Base-by-base conservation (phyloP, 2,329 filamentous ascomycete species). In the Cladosporium sp. region DNA sequence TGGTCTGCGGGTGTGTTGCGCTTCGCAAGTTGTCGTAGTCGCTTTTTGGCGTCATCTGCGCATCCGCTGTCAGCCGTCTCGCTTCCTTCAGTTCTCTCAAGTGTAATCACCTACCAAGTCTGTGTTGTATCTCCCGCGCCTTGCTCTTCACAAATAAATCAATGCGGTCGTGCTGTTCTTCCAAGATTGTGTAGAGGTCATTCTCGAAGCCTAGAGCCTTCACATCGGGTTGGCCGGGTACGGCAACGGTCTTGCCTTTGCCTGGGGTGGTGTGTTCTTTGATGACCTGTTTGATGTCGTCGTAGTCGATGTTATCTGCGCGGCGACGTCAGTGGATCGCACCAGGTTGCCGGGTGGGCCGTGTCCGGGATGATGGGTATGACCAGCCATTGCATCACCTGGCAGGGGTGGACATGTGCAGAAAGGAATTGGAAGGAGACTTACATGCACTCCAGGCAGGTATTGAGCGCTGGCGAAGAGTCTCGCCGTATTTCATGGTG, bases 241-340 rank as follows among this genome's bases (percentile, higher is more conserved):
- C 93, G 23, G 88, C 84, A 64, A 93, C 87, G 54, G 90, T 89
- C 70, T 82, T 83, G 30, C 88, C 89, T 72, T 90, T 87, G 76
- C 89, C 87, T 53, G 85, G 86, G 14, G 88, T 89, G 1, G 92
- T 96, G 75, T 92, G 86, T 67, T 85, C 85, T 77, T 94, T 95
- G 82, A 96, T 94, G 73, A 91, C 84, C 76, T 91, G 85, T 79
- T 96, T 96, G 69, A 96, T 85, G 58, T 91, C 90, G 76, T 94
- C 92, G 82, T 96, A 96, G 77, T 95, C 92, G 78, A 96, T 88
- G 78, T 96, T 95, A 76, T 93, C 89, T 92, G 76, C 36, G 49
- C 48, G 34, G 14, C 34, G 48, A 62, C 18, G 57, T 62, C 48
- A 65, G 56, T 43, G 49, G 49, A 60, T 16, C 57, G 32, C 58